A percentile compares a stretch with the other conserved stretches of the same genome.
phyloP scores from a whole-genome alignment of 1,284 basidiomycete genomes.

The Apiotrichum mycotoxinovorans region DNA sequence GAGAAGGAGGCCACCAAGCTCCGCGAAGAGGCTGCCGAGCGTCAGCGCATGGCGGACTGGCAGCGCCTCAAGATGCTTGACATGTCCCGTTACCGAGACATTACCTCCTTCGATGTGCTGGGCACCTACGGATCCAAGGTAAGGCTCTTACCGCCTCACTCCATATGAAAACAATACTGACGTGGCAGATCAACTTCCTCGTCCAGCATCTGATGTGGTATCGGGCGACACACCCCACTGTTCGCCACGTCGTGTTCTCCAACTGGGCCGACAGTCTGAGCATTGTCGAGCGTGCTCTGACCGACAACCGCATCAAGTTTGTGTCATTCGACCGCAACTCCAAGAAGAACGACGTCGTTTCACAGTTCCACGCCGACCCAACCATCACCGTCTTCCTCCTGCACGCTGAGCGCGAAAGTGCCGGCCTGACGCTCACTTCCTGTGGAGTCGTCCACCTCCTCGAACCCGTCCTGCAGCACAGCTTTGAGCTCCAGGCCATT shows the following conservation, averaged over 20 bases:
- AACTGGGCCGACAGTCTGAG: slow-evolving; percentile 46
- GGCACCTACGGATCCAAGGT: slow-evolving; percentile 49
- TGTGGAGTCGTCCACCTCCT: slow-evolving; percentile 49
- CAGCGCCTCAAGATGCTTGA: slow-evolving; percentile 31
- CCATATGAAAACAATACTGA: not conserved
- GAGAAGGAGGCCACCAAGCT: not conserved
- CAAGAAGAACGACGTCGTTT: slow-evolving; percentile 38
- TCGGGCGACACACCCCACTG: slow-evolving; percentile 21
- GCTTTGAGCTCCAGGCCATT: slow-evolving; percentile 48
- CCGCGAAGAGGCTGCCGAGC: slow-evolving; percentile 14
- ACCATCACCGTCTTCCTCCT: slow-evolving; percentile 46
- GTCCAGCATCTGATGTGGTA: slow-evolving; percentile 43
- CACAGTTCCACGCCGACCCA: slow-evolving; percentile 40
- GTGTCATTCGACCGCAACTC: slow-evolving; percentile 32
- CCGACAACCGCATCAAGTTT: slow-evolving; percentile 37
- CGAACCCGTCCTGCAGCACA: slow-evolving; percentile 48
- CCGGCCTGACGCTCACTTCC: slow-evolving; percentile 47
- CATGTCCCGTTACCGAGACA: slow-evolving; percentile 20
- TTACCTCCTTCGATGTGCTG: slow-evolving; percentile 37
- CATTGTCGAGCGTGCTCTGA: slow-evolving; percentile 45
- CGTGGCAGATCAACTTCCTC: slow-evolving; percentile 42
- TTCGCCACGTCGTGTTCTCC: slow-evolving; percentile 48
- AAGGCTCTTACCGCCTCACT: slow-evolving; percentile 8
- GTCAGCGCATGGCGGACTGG: slow-evolving; percentile 23
- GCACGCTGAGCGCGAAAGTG: slow-evolving; percentile 47